These are phyloP conservation scores for Pelagophyceae sp. DNA, from an alignment of 352 stramenopile species.

Conservation along the genomic window DNA sequence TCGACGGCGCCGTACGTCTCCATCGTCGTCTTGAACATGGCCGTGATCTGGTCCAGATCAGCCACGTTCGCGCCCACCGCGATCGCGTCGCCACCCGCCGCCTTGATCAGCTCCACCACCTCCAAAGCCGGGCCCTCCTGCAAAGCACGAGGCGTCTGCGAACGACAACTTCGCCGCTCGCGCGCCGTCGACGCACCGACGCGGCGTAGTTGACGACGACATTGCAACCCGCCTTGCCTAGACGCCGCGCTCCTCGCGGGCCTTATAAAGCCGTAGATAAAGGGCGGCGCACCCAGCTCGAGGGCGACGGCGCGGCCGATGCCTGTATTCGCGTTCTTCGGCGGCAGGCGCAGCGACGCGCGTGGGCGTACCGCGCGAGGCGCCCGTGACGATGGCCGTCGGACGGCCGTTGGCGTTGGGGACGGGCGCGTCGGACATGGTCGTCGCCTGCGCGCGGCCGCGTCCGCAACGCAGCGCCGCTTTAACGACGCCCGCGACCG, in stretches of 20 bases:
- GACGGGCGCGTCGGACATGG: no score
- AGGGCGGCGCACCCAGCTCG: conserved; percentile 55
- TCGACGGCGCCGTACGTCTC: conserved; percentile 55
- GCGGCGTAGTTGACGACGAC: conserved; percentile 40
- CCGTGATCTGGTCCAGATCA: conserved; percentile 49
- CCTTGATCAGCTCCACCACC: conserved; percentile 55
- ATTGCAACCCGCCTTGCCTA: conserved; percentile 44
- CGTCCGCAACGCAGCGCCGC: no score
- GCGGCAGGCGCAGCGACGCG: no score
- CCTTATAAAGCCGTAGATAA: no score
- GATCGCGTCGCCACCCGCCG: conserved; percentile 48
- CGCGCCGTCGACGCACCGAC: no score
- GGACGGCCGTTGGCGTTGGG: no score
- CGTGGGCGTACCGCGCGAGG: conserved; percentile 24
- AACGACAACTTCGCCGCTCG: no score
- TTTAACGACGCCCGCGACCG: no score
- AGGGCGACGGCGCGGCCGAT: conserved; percentile 62
- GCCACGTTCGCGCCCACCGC: conserved; percentile 51
- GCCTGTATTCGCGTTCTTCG: no score
- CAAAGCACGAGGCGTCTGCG: no score
- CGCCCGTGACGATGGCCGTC: conserved; percentile 31
- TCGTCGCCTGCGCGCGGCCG: no score
- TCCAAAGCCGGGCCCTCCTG: conserved; percentile 48
- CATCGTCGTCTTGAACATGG: conserved; percentile 51
- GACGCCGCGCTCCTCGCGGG: no score